Evolutionary conservation across 352 stramenopile genomes (phyloP).

Genomic region (Phytophthora pinifolia): DNA sequence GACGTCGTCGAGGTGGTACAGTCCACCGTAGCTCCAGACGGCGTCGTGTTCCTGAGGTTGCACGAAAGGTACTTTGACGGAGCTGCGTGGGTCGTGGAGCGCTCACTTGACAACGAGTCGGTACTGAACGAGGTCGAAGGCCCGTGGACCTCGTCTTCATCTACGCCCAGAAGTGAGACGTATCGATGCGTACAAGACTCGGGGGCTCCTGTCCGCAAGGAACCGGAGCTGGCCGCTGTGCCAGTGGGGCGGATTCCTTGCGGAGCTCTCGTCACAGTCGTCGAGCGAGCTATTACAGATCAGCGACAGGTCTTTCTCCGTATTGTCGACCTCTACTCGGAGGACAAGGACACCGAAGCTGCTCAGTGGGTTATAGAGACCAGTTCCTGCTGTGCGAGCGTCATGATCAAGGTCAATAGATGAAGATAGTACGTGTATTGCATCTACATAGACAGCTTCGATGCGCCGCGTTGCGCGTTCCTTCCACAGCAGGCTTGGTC

Average conservation of each 20-base stretch:
- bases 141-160: conserved; percentile 30
- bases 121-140: conserved; percentile 65
- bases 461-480: neutral
- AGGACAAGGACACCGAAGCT: neutral
- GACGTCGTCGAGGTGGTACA: conserved; percentile 76
- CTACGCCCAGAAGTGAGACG: conserved; percentile 8
- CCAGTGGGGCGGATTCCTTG: conserved; percentile 64
- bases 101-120: conserved; percentile 76
- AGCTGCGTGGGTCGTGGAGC: conserved; percentile 68
- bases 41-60: conserved; percentile 63
- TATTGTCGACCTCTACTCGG: conserved; percentile 19
- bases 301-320: conserved; percentile 69
- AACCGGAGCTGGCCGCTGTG: conserved; percentile 56
- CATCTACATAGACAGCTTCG: neutral
- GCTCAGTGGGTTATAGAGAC: conserved; percentile 75
- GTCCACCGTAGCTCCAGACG: conserved; percentile 39
- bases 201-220: conserved; percentile 52
- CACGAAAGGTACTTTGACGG: conserved; percentile 74
- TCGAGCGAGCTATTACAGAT: conserved; percentile 57
- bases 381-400: conserved; percentile 73
- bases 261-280: conserved; percentile 48
- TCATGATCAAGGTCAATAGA: conserved; percentile 53
- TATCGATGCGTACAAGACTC: conserved; percentile 78
- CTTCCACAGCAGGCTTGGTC: neutral
- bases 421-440: neutral